Evolutionary conservation across 805 yeast species (phyloP).

Genomic region (Saturnispora ahearnii): DNA sequence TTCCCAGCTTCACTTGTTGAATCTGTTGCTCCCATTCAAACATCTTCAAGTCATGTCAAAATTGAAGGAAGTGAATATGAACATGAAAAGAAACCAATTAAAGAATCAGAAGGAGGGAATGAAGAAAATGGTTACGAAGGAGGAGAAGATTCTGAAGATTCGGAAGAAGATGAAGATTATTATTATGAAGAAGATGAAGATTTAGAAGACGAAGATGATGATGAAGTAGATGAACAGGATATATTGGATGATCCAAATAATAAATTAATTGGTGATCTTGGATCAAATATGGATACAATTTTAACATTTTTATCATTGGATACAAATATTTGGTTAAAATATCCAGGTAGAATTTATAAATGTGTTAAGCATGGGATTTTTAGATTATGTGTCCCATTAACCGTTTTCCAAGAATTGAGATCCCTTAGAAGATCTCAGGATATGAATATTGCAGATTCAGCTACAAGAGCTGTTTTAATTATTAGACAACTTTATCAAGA

Average conservation of each 20-base stretch:
- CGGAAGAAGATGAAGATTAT: constrained; percentile 7
- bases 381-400: constrained; percentile 56
- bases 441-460: constrained; percentile 67
- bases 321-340: constrained; percentile 74
- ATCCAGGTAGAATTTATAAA: constrained; percentile 68
- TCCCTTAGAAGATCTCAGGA: constrained; percentile 64
- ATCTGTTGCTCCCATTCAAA: neutral
- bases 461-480: constrained; percentile 70
- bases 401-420: constrained; percentile 70
- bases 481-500: constrained; percentile 57
- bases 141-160: constrained; percentile 9
- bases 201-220: neutral
- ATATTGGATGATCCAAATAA: constrained; percentile 1
- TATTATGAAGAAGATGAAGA: neutral
- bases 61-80: constrained; percentile 15
- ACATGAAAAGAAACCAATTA: constrained; percentile 29
- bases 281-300: constrained; percentile 47
- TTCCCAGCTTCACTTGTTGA: constrained; percentile 15
- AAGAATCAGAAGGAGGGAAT: constrained; percentile 13
- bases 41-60: constrained; percentile 12
- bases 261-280: constrained; percentile 38
- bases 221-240: constrained; percentile 8
- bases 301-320: constrained; percentile 57
- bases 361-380: constrained; percentile 53
- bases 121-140: constrained; percentile 19